phyloP scores from a whole-genome alignment of 495 filamentous ascomycete genomes.

The Tuber umbilicatum region DNA sequence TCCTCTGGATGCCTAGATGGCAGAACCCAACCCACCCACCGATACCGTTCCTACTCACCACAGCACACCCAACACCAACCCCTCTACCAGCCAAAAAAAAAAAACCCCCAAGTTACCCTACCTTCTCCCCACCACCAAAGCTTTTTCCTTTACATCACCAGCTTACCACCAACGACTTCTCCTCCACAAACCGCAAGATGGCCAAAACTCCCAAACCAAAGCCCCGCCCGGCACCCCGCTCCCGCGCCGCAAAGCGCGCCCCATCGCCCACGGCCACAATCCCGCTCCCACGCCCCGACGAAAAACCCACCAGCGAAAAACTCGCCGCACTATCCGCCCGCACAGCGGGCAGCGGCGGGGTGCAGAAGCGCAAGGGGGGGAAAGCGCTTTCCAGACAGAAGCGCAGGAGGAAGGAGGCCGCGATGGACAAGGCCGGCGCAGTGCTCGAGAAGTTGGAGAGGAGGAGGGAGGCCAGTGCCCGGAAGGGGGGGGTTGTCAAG shows the following conservation, averaged over 20 bases:
- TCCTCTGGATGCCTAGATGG: not conserved
- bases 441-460: constrained; percentile 83
- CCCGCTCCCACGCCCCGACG: constrained; percentile 24
- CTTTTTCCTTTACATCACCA: constrained; percentile 17
- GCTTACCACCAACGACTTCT: constrained; percentile 64
- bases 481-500: constrained; percentile 74
- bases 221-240: constrained; percentile 26
- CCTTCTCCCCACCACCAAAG: not conserved
- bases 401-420: constrained; percentile 57
- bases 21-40: no score
- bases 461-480: constrained; percentile 81
- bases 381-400: constrained; percentile 64
- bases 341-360: constrained; percentile 51
- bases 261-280: constrained; percentile 21
- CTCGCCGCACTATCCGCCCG: constrained; percentile 68
- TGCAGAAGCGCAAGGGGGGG: constrained; percentile 58
- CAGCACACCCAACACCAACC: not conserved
- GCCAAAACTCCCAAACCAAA: constrained; percentile 30
- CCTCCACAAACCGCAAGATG: constrained; percentile 43
- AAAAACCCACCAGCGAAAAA: constrained; percentile 22
- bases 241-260: constrained; percentile 33
- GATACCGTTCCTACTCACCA: no score
- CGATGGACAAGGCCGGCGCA: constrained; percentile 82
- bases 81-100: not conserved
- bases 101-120: not conserved